Evolutionary conservation across 192 early-diverging fungal genomes (phyloP).

Genomic region (Backusella macrospora): DNA sequence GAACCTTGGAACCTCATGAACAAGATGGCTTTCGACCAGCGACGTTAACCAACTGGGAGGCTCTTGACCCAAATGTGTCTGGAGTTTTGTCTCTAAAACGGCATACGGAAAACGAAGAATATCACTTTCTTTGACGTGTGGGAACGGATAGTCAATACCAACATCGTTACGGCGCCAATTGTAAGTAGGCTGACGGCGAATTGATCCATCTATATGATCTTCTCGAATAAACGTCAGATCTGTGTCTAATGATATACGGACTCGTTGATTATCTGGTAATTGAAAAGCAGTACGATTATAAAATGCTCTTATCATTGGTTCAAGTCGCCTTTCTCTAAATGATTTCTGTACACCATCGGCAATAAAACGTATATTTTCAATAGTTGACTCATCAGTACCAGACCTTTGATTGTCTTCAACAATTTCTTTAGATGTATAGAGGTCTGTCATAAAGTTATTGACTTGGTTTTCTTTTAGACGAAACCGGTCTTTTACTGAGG

Average conservation of each 20-base stretch:
- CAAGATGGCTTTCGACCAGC: conserved; percentile 45
- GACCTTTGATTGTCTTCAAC: conserved; percentile 60
- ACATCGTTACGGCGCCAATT: conserved; percentile 41
- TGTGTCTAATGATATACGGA: conserved; percentile 38
- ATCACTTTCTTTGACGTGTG: conserved; percentile 30
- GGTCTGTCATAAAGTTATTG: conserved; percentile 22
- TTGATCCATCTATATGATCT: conserved; percentile 44
- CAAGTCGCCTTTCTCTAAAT: conserved; percentile 23
- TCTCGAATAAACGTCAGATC: conserved; percentile 42
- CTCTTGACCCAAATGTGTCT: conserved; percentile 45
- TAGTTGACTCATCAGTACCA: conserved; percentile 62
- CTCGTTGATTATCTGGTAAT: conserved; percentile 50
- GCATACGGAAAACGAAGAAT: conserved; percentile 44
- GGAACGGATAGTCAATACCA: conserved; percentile 48
- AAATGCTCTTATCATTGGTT: conserved; percentile 36
- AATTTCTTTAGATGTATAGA: conserved; percentile 53
- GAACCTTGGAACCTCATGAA: conserved; percentile 55
- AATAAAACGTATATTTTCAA: conserved; percentile 57
- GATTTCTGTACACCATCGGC: conserved; percentile 34
- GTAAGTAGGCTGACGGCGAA: conserved; percentile 71
- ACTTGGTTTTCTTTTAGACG: conserved; percentile 38
- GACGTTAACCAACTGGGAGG: conserved; percentile 34
- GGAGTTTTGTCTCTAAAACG: conserved; percentile 43
- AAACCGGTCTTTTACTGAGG: conserved; percentile 41
- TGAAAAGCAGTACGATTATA: conserved; percentile 48